Evolutionary conservation across 306 rosid species (phyloP), one percentile per base, ranked within the genome.

Genomic region (Glycine tomentella): DNA sequence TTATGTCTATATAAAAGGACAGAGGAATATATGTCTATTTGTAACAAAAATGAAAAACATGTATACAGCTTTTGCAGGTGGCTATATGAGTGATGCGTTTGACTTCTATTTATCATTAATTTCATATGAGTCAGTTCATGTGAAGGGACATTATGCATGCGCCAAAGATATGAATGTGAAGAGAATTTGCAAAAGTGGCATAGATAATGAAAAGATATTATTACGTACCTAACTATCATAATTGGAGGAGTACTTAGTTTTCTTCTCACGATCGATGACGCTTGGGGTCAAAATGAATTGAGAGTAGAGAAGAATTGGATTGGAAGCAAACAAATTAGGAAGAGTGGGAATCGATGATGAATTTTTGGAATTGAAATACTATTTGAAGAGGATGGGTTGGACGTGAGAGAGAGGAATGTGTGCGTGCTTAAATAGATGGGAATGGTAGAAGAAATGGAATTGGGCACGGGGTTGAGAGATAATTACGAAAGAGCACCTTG

Each of bases 401-500:
- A 73, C 77, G 83, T 75, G 81, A 68, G 91, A 80, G 88, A 70
- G 87, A 79, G 81, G 77, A 72, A 36, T 46, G 48, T n/a, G 34
- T 45, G 81, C 36, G 78, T 67, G 87, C 84, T 91, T 91, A 92
- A 84, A 91, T 91, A 89, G 97, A 81, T 66, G 72, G 72, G 66
- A 7, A 13, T 68, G 69, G 3, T 63, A 13, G 67, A 59, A 9
- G 77, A 36, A 45, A 9, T 65, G 57, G 68, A 72, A 83, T 55
- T 76, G 80, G 91, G 72, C 87, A 72, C 13, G n/a, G 78, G 76
- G 71, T 58, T 81, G 64, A 51, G 14, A 12, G 0, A 46, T 84
- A 93, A 90, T 89, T 84, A 93, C 99, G 86, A 83, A 81, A 81
- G 3, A 48, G 86, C 87, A 78, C 97, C 94, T 87, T 84, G 84